A percentile compares a stretch with the other conserved stretches of the same genome.
Evolutionary conservation across 2,329 filamentous ascomycete species (phyloP).

Genomic region (Bipolaris zeicola): DNA sequence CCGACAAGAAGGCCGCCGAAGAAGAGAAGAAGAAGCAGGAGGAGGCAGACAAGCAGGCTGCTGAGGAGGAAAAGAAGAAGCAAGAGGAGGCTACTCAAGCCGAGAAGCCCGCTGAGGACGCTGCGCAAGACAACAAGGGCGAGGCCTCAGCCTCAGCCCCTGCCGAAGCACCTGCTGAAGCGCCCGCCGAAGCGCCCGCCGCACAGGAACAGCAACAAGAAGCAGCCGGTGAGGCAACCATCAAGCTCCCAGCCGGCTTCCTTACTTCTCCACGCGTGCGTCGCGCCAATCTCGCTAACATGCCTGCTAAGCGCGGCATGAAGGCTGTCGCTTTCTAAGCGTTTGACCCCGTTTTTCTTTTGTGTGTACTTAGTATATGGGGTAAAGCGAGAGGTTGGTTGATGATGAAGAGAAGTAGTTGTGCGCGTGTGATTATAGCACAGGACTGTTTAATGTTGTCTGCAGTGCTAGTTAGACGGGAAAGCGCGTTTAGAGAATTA

Average conservation of each 20-base stretch:
- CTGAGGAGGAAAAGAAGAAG: slow-evolving; percentile 2
- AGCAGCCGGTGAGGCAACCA: slow-evolving; percentile 3
- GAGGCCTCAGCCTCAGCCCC: neutral
- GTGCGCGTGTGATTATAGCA: too few relatives aligned
- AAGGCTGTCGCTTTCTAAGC: slow-evolving; percentile 4
- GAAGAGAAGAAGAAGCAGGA: slow-evolving; percentile 1
- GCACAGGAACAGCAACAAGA: neutral
- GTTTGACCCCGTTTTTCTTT: neutral
- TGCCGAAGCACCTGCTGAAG: neutral
- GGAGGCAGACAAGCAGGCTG: neutral
- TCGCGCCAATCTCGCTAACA: neutral
- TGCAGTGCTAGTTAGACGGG: too few relatives aligned
- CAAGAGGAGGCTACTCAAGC: neutral
- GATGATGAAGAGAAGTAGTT: too few relatives aligned
- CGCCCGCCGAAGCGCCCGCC: neutral
- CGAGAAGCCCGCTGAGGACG: neutral
- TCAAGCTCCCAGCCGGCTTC: slow-evolving; percentile 16
- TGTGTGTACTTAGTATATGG: neutral
- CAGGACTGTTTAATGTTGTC: too few relatives aligned
- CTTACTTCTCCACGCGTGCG: slow-evolving; percentile 6
- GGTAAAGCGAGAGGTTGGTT: too few relatives aligned
- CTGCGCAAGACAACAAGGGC: neutral
- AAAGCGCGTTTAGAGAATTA: too few relatives aligned
- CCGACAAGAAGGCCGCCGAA: slow-evolving; percentile 2
- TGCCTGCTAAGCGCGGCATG: slow-evolving; percentile 11